Conservation (phyloP, 495 filamentous ascomycete genomes). For the Usnea hakonensis region DNA sequence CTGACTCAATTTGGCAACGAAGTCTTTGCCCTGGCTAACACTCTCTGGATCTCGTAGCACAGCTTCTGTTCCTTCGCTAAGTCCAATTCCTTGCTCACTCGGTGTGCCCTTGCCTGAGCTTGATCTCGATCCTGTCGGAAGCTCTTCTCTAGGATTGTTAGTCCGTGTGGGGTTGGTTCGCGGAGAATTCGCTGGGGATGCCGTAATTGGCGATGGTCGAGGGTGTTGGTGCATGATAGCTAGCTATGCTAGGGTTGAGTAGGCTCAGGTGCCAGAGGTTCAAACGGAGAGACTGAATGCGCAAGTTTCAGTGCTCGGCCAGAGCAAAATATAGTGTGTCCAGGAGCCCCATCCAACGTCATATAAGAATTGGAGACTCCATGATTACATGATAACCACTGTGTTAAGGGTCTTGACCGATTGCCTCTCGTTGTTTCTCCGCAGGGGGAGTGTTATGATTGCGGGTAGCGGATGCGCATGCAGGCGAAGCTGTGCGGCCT, state of each 20-base stretch:
- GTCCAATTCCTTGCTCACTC: slow-evolving; percentile 34
- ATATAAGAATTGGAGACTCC: slow-evolving; percentile 1
- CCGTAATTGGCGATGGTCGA: slow-evolving; percentile 55
- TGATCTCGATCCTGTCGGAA: slow-evolving; percentile 30
- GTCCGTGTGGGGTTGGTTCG: slow-evolving; percentile 60
- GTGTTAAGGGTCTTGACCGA: slow-evolving; percentile 4
- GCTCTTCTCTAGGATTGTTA: slow-evolving; percentile 62
- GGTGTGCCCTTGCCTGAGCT: slow-evolving; percentile 37
- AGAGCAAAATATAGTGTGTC: background rate
- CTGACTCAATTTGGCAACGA: slow-evolving; percentile 72
- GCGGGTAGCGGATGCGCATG: slow-evolving; percentile 2
- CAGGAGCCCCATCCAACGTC: background rate
- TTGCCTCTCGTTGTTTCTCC: no score
- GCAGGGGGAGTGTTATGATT: background rate
- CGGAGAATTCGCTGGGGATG: slow-evolving; percentile 58
- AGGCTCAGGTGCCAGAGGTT: background rate
- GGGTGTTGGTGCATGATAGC: slow-evolving; percentile 74
- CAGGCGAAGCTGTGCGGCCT: background rate
- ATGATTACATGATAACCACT: slow-evolving; percentile 15
- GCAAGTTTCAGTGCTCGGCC: background rate
- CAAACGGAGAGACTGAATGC: background rate
- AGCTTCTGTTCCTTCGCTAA: slow-evolving; percentile 38
- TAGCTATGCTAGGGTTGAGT: background rate
- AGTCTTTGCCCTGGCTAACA: slow-evolving; percentile 43
- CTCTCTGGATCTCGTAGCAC: slow-evolving; percentile 34